Percentiles rank a stretch among this genome's conserved stretches.
Evolutionary conservation across 495 filamentous ascomycete species (phyloP).

Genomic region (Thozetella sp.): DNA sequence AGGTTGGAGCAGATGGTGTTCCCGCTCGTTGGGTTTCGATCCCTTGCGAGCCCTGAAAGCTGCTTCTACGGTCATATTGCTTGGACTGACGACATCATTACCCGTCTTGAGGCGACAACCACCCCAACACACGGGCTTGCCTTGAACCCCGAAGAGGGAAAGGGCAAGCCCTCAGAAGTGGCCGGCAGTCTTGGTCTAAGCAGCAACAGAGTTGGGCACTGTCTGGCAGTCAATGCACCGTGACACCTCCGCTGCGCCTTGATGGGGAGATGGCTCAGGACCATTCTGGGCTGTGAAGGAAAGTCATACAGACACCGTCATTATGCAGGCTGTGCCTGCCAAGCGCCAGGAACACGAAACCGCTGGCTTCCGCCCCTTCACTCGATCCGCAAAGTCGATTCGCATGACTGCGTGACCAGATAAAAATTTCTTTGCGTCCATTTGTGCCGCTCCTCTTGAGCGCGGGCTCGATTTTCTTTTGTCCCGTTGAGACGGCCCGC

Average conservation of each 20-base stretch:
- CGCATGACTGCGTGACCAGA: background rate
- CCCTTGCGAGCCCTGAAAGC: slow-evolving; percentile 5
- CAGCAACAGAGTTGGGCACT: too few species aligned
- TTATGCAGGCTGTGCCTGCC: background rate
- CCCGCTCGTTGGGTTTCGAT: slow-evolving; percentile 51
- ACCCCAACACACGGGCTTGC: too few species aligned
- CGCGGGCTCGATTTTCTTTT: background rate
- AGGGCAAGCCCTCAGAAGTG: too few species aligned
- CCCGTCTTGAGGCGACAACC: too few species aligned
- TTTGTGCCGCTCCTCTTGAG: background rate
- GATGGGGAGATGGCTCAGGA: too few species aligned
- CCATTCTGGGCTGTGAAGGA: background rate
- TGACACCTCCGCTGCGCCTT: too few species aligned
- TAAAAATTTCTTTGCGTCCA: background rate
- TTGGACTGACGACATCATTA: too few species aligned
- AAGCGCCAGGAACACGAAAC: background rate
- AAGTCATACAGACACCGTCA: background rate
- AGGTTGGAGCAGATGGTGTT: slow-evolving; percentile 51
- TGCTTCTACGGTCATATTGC: too few species aligned
- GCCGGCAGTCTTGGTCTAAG: too few species aligned
- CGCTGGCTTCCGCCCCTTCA: background rate
- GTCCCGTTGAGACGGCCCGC: background rate
- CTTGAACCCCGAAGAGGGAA: too few species aligned
- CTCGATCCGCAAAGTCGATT: background rate
- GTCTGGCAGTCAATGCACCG: too few species aligned